Base-by-base conservation (phyloP, 768 basidiomycete genomes). In the Suillus subaureus region DNA sequence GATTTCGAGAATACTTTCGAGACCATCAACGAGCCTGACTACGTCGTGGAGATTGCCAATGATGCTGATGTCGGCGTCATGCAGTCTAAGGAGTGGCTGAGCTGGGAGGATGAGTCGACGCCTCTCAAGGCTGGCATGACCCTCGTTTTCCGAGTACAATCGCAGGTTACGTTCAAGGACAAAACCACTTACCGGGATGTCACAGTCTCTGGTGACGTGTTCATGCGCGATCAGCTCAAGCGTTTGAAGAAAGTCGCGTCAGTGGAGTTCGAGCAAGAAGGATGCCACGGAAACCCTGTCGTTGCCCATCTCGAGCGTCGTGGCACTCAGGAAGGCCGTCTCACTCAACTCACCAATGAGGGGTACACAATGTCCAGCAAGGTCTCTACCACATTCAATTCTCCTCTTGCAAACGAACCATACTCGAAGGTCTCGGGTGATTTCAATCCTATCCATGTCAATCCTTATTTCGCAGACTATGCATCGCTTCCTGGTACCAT, bases 1-100 rank as follows among this genome's bases (percentile, higher is more conserved):
- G 97, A 99, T 82, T 99, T 88, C 76, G 87, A 92, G 75, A 96
- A 98, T 80, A 99, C 97, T 0, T 99, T 99, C 78, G 95, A 98
- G 78, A 90, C 89, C 15, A 84, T 90, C 52, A 90, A 95, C 67
- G 96, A 97, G 75, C 89, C 92, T 0, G 94, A 96, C 69, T 97
- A 97, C 77, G 75, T 88, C 35, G 90, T 99, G 21, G 83, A 89
- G 42, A 73, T 97, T 66, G 80, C 83, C 40, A 89, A 84, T 6
- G 90, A 94, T 68, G 92, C 94, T 3, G 86, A 85, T 39, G 89
- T 98, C 68, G 96, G 94, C 49, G 94, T 99, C 21, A 82, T 99
- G 7, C 88, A 92, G 74, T 94, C 93, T 55, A 99, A 99, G 82
- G 93, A 97, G 74, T 99, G 97, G 97, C 96, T 99, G 79, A 89